These are phyloP conservation scores for Spergularia azorica DNA, from an alignment of 179 eudicot species.

Conservation along the genomic window DNA sequence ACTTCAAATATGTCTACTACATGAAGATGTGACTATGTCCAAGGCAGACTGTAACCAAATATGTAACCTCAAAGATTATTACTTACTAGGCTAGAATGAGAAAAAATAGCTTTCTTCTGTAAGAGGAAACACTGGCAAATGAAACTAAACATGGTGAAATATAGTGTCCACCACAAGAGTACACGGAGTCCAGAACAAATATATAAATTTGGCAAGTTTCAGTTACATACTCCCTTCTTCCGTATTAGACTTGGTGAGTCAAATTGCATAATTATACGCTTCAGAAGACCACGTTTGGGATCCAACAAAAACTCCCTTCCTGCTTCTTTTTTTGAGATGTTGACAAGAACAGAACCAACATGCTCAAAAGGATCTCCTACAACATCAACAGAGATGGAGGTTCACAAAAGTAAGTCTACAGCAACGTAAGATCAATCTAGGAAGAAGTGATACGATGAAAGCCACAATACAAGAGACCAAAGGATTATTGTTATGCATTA, in stretches of 20 bases:
- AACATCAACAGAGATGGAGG: slow-evolving; percentile 19
- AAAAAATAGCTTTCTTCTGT: no score
- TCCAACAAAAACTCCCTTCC: slow-evolving; percentile 87
- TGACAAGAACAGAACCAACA: slow-evolving; percentile 90
- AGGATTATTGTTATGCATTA: neutral
- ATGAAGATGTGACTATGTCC: neutral
- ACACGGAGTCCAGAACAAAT: neutral
- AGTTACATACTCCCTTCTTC: slow-evolving; percentile 75
- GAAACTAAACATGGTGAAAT: neutral
- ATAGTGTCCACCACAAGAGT: slow-evolving; percentile 4
- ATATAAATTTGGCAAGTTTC: neutral
- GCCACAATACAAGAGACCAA: neutral
- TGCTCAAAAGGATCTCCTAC: slow-evolving; percentile 93
- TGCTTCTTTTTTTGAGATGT: slow-evolving; percentile 71
- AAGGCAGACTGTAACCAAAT: slow-evolving; percentile 1
- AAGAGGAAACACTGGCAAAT: neutral
- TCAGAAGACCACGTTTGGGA: slow-evolving; percentile 84
- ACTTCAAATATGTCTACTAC: slow-evolving; percentile 9
- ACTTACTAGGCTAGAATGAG: no score
- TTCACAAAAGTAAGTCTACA: neutral
- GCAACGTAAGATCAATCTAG: neutral
- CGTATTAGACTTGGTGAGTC: slow-evolving; percentile 75
- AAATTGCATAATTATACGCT: slow-evolving; percentile 85
- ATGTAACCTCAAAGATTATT: neutral
- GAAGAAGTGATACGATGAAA: neutral